Evolutionary conservation across 1,139 yeast species (phyloP).

Genomic region (Pneumocystis murina): DNA sequence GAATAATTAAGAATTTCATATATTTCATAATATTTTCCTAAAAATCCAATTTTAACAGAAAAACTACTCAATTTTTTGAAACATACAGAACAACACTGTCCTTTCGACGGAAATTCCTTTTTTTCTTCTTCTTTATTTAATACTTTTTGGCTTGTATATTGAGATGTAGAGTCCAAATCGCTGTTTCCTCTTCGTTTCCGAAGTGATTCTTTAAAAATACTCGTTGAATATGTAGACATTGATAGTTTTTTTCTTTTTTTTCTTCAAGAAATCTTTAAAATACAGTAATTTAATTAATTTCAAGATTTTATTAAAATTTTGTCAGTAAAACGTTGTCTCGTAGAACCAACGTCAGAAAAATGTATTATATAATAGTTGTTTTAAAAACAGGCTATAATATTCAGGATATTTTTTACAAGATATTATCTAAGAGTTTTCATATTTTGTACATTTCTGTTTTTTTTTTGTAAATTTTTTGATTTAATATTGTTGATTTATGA

Average conservation of each 20-base stretch:
- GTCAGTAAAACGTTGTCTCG: too few relatives aligned
- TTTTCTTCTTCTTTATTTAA: not conserved
- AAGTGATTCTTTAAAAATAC: not conserved
- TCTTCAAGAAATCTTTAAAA: not conserved
- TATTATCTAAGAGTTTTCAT: too few relatives aligned
- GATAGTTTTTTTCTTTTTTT: not conserved
- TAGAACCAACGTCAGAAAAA: too few relatives aligned
- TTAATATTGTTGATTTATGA: too few relatives aligned
- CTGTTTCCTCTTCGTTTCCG: not conserved
- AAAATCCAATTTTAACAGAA: not conserved
- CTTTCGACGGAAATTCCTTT: not conserved
- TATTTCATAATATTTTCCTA: not conserved
- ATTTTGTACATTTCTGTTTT: too few relatives aligned
- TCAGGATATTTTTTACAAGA: too few relatives aligned
- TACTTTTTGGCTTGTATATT: not conserved
- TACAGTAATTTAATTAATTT: not conserved
- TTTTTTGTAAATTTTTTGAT: too few relatives aligned
- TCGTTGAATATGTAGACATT: not conserved
- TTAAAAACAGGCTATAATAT: too few relatives aligned
- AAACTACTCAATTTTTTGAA: not conserved
- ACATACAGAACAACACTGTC: not conserved
- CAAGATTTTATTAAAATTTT: too few relatives aligned
- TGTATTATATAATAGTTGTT: too few relatives aligned
- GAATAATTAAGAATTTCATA: slow-evolving; percentile 19
- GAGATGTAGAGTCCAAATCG: not conserved